A percentile compares a stretch with the other conserved stretches of the same genome.
phyloP scores from a whole-genome alignment of 495 filamentous ascomycete genomes.

The Tuber brumale region DNA sequence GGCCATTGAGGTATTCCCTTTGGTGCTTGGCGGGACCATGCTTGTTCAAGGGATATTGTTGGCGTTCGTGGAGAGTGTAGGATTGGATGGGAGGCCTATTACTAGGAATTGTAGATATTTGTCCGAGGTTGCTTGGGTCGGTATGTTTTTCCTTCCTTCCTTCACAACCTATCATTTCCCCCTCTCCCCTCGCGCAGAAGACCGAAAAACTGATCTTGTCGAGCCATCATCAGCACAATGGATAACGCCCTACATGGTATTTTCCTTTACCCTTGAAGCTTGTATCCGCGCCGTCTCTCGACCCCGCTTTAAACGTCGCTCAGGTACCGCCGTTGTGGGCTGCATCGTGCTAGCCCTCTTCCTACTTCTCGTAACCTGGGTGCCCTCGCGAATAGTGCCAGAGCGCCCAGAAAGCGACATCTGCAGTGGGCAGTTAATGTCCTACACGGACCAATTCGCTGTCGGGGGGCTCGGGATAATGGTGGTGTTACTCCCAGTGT shows the following conservation, averaged over 20 bases:
- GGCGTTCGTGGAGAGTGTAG: slow-evolving; percentile 24
- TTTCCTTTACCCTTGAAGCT: slow-evolving; percentile 34
- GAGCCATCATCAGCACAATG: slow-evolving; percentile 23
- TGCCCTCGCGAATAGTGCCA: slow-evolving; percentile 27
- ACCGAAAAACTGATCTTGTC: slow-evolving; percentile 3
- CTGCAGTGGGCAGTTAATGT: slow-evolving; percentile 32
- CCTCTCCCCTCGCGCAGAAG: background rate
- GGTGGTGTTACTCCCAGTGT: slow-evolving; percentile 25
- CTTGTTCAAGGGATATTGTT: slow-evolving; percentile 31
- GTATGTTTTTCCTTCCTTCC: slow-evolving; percentile 17
- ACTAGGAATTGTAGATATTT: slow-evolving; percentile 22
- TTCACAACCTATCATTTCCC: background rate
- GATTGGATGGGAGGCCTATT: slow-evolving; percentile 10
- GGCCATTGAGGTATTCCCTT: slow-evolving; percentile 27
- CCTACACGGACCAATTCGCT: slow-evolving; percentile 35
- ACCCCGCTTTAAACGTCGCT: slow-evolving; percentile 31
- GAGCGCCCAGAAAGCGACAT: slow-evolving; percentile 27
- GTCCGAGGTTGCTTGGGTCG: slow-evolving; percentile 34
- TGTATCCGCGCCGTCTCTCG: slow-evolving; percentile 29
- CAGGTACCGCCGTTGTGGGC: slow-evolving; percentile 16
- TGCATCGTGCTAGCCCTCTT: slow-evolving; percentile 19
- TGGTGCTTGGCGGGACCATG: slow-evolving; percentile 27
- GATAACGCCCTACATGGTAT: slow-evolving; percentile 34
- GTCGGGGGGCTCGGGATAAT: slow-evolving; percentile 28
- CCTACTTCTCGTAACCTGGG: slow-evolving; percentile 29